These are phyloP conservation scores for Tylopilus sp. DNA, from an alignment of 768 basidiomycete genomes.

Conservation along the genomic window DNA sequence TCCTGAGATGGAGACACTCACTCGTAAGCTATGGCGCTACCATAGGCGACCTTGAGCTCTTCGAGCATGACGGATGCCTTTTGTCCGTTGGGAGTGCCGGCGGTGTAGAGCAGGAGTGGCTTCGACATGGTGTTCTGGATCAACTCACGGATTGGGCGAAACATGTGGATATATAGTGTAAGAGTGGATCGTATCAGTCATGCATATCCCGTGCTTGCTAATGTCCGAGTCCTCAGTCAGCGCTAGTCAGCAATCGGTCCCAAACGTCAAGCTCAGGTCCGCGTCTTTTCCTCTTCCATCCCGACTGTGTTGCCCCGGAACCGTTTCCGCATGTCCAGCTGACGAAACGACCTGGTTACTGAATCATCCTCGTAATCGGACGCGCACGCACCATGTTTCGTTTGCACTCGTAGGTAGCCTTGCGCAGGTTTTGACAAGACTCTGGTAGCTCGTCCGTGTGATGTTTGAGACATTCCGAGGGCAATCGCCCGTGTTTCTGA, in stretches of 20 bases:
- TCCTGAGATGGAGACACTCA: constrained; percentile 20
- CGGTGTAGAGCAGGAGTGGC: constrained; percentile 33
- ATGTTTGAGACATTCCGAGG: constrained; percentile 79
- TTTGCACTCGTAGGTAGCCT: constrained; percentile 88
- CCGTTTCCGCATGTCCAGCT: constrained; percentile 85
- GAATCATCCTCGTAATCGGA: too few species aligned
- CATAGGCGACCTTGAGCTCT: constrained; percentile 57
- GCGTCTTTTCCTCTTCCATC: constrained; percentile 35
- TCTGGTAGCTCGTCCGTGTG: constrained; percentile 77
- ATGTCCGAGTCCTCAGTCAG: constrained; percentile 13
- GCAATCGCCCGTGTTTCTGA: constrained; percentile 68
- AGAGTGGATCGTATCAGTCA: too few species aligned
- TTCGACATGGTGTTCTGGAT: constrained; percentile 19
- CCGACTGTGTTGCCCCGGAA: constrained; percentile 72
- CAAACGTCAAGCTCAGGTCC: too few species aligned
- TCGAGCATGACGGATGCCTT: constrained; percentile 54
- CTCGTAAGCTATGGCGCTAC: constrained; percentile 47
- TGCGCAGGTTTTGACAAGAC: constrained; percentile 73
- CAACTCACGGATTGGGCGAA: background rate
- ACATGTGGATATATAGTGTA: constrained; percentile 7
- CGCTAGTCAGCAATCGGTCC: background rate
- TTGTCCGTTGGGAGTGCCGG: constrained; percentile 58
- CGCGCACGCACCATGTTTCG: constrained; percentile 71
- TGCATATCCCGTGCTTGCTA: constrained; percentile 21
- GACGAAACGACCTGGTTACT: background rate